Evolutionary conservation across 371 early-diverging fungal species (phyloP), one percentile per base, ranked within the genome.

Genomic region (Cladochytrium tenue): DNA sequence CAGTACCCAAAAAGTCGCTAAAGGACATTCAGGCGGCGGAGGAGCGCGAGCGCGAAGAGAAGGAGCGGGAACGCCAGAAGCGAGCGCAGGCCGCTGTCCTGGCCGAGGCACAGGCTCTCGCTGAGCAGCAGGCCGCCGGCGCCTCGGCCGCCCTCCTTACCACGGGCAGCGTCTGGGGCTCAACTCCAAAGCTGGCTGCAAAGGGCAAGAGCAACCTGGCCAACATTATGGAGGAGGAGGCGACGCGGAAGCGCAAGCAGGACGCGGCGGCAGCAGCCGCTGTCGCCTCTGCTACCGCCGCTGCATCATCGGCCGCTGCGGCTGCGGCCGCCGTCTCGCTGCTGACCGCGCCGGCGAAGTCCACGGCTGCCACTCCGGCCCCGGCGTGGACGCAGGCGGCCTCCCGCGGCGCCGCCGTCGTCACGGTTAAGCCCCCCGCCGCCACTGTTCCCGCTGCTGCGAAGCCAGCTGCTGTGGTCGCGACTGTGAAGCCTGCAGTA

Each of bases 171-270:
- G 62, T 61, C 23, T 60, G 56, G 32, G 67, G 57, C 2, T 32
- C 57, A 26, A 62, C 13, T 20, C 20, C 43, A 20, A 43, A 43
- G 43, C 20, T 20, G 13, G 20, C 43, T 13, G 43, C 20, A 7
- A 43, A 43, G 43, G 20, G 43, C 43, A 43, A 68, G 55, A 71
- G 70, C 53, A 69, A 70, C 13, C 62, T 83, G 26, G 71, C 75
- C 17, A 74, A 78, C 50, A 83, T 83, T 52, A 83, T 83, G 79
- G 63, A 69, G 52, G 83, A 83, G 52, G 83, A 83, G 62, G 76
- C 74, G 62, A 65, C 32, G 59, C 61, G 70, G n/a, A 74, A 67
- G 43, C 72, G 70, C 69, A 68, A 66, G 43, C 63, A 58, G 25
- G 70, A 70, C 50, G 59, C 31, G 7, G 62, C 60, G 10, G 66